Evolutionary conservation across 2,329 filamentous ascomycete species (phyloP).

Genomic region (Colletotrichum echinochloae): DNA sequence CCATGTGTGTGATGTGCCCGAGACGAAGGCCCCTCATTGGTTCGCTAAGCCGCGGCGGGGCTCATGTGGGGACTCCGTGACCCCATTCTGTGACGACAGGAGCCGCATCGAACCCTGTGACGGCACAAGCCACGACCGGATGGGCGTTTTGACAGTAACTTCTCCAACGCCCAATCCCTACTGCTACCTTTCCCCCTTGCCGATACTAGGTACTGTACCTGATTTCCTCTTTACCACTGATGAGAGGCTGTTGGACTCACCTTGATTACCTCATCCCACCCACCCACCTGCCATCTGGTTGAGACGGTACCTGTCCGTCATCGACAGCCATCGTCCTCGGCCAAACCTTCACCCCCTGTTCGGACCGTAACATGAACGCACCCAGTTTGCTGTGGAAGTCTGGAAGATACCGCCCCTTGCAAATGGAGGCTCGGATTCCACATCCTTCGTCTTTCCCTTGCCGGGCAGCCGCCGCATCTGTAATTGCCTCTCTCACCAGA

Average conservation of each 20-base stretch:
- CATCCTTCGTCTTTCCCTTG: slow-evolving; percentile 4
- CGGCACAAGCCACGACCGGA: slow-evolving; percentile 16
- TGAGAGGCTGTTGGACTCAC: slow-evolving; percentile 39
- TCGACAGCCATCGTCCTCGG: slow-evolving; percentile 15
- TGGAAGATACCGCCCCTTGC: slow-evolving; percentile 12
- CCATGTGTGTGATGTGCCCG: slow-evolving; percentile 49
- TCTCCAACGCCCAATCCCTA: slow-evolving; percentile 5
- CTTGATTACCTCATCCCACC: slow-evolving; percentile 17
- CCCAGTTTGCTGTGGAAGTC: neutral
- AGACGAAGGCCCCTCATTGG: slow-evolving; percentile 44
- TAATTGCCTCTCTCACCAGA: slow-evolving; percentile 20
- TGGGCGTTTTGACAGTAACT: slow-evolving; percentile 6
- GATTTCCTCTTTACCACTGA: too few species aligned
- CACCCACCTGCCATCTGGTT: slow-evolving; percentile 29
- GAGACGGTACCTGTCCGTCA: slow-evolving; percentile 31
- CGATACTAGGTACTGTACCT: too few species aligned
- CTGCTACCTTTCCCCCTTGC: neutral
- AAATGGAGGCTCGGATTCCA: slow-evolving; percentile 20
- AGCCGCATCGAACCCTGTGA: slow-evolving; percentile 47
- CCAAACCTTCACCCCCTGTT: slow-evolving; percentile 18
- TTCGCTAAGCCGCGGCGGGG: slow-evolving; percentile 35
- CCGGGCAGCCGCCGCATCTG: slow-evolving; percentile 21
- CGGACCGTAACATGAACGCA: neutral
- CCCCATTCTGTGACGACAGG: slow-evolving; percentile 50
- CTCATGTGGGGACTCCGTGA: slow-evolving; percentile 41